phyloP scores from a whole-genome alignment of 208 protist species.

The Trypanosoma melophagium region DNA sequence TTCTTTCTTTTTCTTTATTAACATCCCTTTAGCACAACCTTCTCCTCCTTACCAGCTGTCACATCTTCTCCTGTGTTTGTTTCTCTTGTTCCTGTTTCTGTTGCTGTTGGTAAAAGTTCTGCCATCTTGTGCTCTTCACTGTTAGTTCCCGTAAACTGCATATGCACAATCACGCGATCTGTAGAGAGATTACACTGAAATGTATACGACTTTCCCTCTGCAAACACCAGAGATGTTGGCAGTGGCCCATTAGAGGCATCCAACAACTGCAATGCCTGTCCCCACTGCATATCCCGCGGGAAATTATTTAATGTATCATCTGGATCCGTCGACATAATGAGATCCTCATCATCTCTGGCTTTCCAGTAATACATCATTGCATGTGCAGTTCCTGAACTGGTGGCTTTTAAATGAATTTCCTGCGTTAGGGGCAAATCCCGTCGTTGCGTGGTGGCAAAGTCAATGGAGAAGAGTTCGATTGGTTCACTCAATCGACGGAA shows the following conservation, averaged over 20 bases:
- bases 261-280: slow-evolving; percentile 90
- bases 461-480: slow-evolving; percentile 76
- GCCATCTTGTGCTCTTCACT: neutral
- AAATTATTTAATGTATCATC: slow-evolving; percentile 88
- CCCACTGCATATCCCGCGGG: slow-evolving; percentile 94
- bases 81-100: neutral
- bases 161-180: slow-evolving; percentile 71
- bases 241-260: slow-evolving; percentile 56
- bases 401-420: slow-evolving; percentile 53
- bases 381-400: slow-evolving; percentile 62
- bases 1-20: neutral
- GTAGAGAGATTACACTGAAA: slow-evolving; percentile 64
- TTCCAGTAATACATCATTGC: slow-evolving; percentile 89
- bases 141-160: slow-evolving; percentile 28
- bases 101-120: neutral
- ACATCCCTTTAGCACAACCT: neutral
- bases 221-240: slow-evolving; percentile 49
- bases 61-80: slow-evolving; percentile 9
- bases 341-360: slow-evolving; percentile 26
- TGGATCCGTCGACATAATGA: slow-evolving; percentile 83
- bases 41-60: neutral
- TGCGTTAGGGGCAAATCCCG: slow-evolving; percentile 12
- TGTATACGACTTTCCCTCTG: slow-evolving; percentile 40
- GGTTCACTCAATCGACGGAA: slow-evolving; percentile 66
- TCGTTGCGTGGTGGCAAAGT: slow-evolving; percentile 68